Percentiles rank a stretch among this genome's conserved stretches.
Evolutionary conservation across 768 basidiomycete genomes (phyloP).

Genomic region (Phylloporus sp.): DNA sequence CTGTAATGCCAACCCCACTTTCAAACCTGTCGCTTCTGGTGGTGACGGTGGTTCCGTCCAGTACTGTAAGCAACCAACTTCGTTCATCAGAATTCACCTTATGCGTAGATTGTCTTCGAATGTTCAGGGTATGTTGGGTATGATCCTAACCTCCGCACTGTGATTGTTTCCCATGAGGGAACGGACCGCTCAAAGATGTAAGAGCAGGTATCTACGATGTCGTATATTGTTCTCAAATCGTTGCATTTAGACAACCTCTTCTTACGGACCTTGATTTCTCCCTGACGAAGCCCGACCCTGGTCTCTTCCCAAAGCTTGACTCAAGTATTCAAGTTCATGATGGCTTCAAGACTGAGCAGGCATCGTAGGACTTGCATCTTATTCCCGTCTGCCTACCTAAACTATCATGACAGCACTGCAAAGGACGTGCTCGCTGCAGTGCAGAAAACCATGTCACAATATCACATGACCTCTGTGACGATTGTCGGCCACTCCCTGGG

Average conservation of each 20-base stretch:
- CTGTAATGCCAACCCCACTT: slow-evolving; percentile 45
- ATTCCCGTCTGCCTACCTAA: background rate
- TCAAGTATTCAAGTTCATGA: slow-evolving; percentile 39
- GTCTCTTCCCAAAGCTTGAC: slow-evolving; percentile 47
- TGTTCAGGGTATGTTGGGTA: slow-evolving; percentile 50
- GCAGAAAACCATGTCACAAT: slow-evolving; percentile 33
- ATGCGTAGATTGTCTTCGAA: too few relatives aligned
- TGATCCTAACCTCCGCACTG: slow-evolving; percentile 34
- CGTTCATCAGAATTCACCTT: background rate
- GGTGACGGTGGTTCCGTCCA: slow-evolving; percentile 41
- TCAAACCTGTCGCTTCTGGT: slow-evolving; percentile 44
- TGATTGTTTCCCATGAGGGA: slow-evolving; percentile 38
- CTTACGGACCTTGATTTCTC: slow-evolving; percentile 42
- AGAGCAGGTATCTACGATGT: background rate
- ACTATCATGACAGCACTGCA: slow-evolving; percentile 33
- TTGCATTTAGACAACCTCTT: slow-evolving; percentile 27
- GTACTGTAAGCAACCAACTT: slow-evolving; percentile 33
- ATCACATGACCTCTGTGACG: slow-evolving; percentile 36
- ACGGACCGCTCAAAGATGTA: slow-evolving; percentile 30
- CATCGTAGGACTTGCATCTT: slow-evolving; percentile 31
- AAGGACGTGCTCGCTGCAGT: slow-evolving; percentile 42
- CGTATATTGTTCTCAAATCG: background rate
- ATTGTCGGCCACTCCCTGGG: slow-evolving; percentile 42
- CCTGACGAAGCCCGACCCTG: slow-evolving; percentile 29
- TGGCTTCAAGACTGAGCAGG: slow-evolving; percentile 45